Conservation (phyloP, 2,329 filamentous ascomycete species). For the Zalaria obscura region DNA sequence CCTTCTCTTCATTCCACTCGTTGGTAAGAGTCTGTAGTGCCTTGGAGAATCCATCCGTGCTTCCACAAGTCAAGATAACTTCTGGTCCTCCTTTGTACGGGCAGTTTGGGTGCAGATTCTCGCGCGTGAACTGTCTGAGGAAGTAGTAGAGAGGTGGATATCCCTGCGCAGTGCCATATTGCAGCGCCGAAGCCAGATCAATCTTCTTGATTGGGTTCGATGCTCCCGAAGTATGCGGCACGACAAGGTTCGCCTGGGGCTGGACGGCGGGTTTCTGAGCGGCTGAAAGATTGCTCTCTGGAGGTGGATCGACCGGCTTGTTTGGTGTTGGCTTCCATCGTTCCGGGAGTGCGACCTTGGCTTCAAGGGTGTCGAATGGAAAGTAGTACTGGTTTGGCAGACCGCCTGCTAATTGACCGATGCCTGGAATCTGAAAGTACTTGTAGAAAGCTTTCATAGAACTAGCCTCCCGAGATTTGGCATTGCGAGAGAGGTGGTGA, state of each 20-base stretch:
- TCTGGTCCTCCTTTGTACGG: conserved; percentile 67
- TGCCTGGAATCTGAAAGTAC: conserved; percentile 55
- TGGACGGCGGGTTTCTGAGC: conserved; percentile 18
- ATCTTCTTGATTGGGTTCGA: conserved; percentile 53
- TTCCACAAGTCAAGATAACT: conserved; percentile 64
- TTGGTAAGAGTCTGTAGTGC: conserved; percentile 61
- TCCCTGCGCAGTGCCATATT: conserved; percentile 74
- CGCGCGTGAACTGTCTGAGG: conserved; percentile 61
- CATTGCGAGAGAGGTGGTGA: conserved; percentile 61
- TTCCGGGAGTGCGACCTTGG: conserved; percentile 58
- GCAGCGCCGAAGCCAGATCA: conserved; percentile 67
- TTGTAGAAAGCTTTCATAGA: conserved; percentile 73
- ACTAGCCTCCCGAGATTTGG: conserved; percentile 50
- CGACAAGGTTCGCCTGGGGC: conserved; percentile 35
- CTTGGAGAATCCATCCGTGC: conserved; percentile 77
- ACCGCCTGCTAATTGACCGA: conserved; percentile 47
- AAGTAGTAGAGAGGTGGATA: conserved; percentile 69
- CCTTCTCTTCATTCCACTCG: conserved; percentile 55
- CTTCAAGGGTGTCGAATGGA: conserved; percentile 81
- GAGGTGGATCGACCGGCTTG: conserved; percentile 36
- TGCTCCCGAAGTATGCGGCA: conserved; percentile 53
- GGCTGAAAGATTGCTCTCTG: conserved; percentile 19
- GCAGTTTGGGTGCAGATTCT: conserved; percentile 66
- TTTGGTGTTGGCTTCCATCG: conserved; percentile 62
- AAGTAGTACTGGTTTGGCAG: conserved; percentile 73